Base-by-base conservation (phyloP, 2,329 filamentous ascomycete genomes). In the Penicillium verrucosum region DNA sequence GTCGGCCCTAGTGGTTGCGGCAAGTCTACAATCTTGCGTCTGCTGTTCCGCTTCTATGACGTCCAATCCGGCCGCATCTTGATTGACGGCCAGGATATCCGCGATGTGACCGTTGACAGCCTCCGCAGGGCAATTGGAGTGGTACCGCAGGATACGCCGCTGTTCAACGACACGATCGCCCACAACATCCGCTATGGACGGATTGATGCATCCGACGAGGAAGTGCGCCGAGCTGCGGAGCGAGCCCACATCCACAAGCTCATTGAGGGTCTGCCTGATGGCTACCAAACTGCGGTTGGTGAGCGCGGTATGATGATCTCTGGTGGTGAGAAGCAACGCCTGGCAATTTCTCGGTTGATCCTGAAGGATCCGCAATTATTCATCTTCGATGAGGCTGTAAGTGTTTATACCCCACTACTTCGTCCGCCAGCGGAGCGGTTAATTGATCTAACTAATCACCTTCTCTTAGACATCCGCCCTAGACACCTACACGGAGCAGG, bases 291-390 rank as follows among this genome's bases (percentile, higher is more conserved):
- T 21, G 92, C 89, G 74, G 94, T 97, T 27, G 93, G 93, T 51
- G 93, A 97, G 78, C 84, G 93, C 45, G 92, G 92, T 1, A 87
- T 97, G 84, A 97, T 97, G 92, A 96, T 97, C 43, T 95, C 90
- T 0, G 92, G 90, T 2, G 92, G 92, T 32, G 93, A 97, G 77
- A 97, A 97, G 75, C 92, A 97, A 75, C 85, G 92, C 3, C 78
- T 97, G 11, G 93, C 93, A 0, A 85, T 97, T 25, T 90, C 89
- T 27, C 81, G 92, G 42, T 73, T 97, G 38, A 82, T 97, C 1
- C 81, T 97, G 56, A 97, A 97, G 73, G 90, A 97, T 63, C 91
- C 92, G 4, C 90, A 91, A 1, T 76, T 97, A 29, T 78, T 97
- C 0, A 97, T 97, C 82, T 97, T 97, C 66, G 92, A 97, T 64